phyloP scores from a whole-genome alignment of 805 yeast genomes.

The Lachancea sp. region DNA sequence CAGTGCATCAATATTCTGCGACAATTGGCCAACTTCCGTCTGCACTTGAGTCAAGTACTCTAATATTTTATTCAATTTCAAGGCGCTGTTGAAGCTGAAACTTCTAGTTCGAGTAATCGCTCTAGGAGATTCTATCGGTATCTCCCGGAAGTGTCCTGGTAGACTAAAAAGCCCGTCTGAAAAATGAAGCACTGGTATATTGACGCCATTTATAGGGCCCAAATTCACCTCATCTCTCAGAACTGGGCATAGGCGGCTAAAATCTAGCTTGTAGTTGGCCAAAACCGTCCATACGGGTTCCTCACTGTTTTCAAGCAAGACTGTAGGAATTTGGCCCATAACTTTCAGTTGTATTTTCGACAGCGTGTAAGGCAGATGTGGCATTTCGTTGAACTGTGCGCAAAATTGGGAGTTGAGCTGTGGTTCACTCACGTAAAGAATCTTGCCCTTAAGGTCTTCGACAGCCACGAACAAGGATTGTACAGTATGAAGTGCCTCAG shows the following conservation, averaged over 20 bases:
- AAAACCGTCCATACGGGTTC: slow-evolving; percentile 17
- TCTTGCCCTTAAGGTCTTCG: slow-evolving; percentile 17
- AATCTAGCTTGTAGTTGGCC: slow-evolving; percentile 13
- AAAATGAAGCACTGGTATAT: slow-evolving; percentile 23
- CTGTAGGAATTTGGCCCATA: slow-evolving; percentile 18
- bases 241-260: slow-evolving; percentile 15
- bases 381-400: slow-evolving; percentile 25
- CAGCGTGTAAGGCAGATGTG: slow-evolving; percentile 13
- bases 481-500: slow-evolving; percentile 5
- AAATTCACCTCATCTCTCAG: slow-evolving; percentile 9
- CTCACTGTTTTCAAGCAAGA: slow-evolving; percentile 1
- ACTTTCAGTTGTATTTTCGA: slow-evolving; percentile 17
- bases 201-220: slow-evolving; percentile 11
- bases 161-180: slow-evolving; percentile 21
- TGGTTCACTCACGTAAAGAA: slow-evolving; percentile 26
- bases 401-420: slow-evolving; percentile 16
- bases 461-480: slow-evolving; percentile 21
- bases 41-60: slow-evolving; percentile 23
- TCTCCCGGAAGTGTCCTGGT: not conserved
- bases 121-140: not conserved
- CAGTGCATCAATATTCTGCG: slow-evolving; percentile 13
- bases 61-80: slow-evolving; percentile 26
- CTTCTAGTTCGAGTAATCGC: slow-evolving; percentile 6
- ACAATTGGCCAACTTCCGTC: slow-evolving; percentile 16
- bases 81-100: slow-evolving; percentile 24